phyloP scores from a whole-genome alignment of 2,329 filamentous ascomycete species.

The Penicillium glabrum region DNA sequence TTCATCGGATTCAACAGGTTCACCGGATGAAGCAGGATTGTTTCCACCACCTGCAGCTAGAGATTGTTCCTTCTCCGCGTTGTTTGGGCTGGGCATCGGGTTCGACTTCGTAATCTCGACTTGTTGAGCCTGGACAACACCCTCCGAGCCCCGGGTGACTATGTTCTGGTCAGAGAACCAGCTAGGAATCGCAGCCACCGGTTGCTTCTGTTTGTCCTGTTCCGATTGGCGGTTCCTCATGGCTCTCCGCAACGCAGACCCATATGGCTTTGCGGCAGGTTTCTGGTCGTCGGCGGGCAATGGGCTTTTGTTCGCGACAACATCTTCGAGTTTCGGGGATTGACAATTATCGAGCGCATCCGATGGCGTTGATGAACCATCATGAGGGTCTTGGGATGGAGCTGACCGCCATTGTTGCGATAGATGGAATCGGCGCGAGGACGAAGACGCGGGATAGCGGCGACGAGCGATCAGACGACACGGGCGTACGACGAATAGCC shows the following conservation, averaged over 20 bases:
- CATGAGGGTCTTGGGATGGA: conserved; percentile 30
- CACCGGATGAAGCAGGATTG: conserved; percentile 20
- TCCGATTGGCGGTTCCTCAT: conserved; percentile 35
- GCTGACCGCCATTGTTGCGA: conserved; percentile 31
- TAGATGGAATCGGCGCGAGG: conserved; percentile 34
- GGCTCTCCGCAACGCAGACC: conserved; percentile 40
- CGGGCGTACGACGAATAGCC: conserved; percentile 35
- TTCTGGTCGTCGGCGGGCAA: conserved; percentile 15
- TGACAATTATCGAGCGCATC: conserved; percentile 23
- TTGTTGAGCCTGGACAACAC: conserved; percentile 14
- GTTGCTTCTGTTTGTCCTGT: conserved; percentile 18
- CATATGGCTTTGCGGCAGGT: conserved; percentile 35
- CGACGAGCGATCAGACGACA: conserved; percentile 40
- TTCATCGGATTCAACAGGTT: conserved; percentile 7
- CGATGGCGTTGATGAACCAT: conserved; percentile 19
- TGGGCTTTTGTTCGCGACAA: conserved; percentile 13
- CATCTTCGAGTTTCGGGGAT: conserved; percentile 16
- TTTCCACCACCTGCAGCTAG: conserved; percentile 25
- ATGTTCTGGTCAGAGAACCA: conserved; percentile 42
- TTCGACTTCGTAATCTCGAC: conserved; percentile 28
- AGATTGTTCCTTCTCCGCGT: conserved; percentile 5
- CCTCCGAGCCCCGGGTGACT: conserved; percentile 21
- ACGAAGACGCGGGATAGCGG: conserved; percentile 30
- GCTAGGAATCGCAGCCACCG: conserved; percentile 30
- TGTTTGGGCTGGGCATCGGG: conserved; percentile 15